Conservation (phyloP, 2,329 filamentous ascomycete species). For the Cryphonectria radicalis region DNA sequence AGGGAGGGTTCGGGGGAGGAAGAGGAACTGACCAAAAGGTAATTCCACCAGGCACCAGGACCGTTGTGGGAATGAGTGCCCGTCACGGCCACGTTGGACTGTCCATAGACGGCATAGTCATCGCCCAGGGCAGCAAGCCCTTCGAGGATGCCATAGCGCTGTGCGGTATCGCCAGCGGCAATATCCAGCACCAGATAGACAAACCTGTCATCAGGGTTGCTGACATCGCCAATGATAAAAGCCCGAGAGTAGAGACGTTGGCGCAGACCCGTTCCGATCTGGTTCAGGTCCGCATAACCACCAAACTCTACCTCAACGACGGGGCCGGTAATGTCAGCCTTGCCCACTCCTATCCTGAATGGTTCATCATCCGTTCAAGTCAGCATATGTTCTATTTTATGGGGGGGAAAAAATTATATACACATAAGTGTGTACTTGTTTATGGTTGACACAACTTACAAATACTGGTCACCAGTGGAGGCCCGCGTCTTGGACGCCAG, state of each 20-base stretch:
- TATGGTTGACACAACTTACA: constrained; percentile 16
- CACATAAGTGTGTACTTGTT: neutral
- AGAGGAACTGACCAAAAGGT: constrained; percentile 60
- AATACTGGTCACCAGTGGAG: constrained; percentile 27
- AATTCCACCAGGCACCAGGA: constrained; percentile 92
- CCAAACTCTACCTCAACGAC: constrained; percentile 91
- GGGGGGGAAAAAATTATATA: neutral
- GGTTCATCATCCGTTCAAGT: neutral
- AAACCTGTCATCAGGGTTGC: constrained; percentile 71
- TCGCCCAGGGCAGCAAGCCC: constrained; percentile 70
- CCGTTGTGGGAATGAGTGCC: constrained; percentile 94
- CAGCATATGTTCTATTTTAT: neutral
- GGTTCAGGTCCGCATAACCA: constrained; percentile 86
- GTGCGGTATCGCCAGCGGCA: constrained; percentile 84
- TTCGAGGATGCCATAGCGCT: constrained; percentile 84
- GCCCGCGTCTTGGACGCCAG: constrained; percentile 25
- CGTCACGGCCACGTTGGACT: constrained; percentile 84
- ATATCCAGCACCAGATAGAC: constrained; percentile 88
- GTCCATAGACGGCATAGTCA: constrained; percentile 74
- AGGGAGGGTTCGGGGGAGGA: neutral
- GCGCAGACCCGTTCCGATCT: constrained; percentile 80
- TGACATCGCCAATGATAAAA: constrained; percentile 78
- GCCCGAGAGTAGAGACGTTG: constrained; percentile 88
- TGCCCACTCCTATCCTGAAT: constrained; percentile 54
- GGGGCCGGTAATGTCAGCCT: constrained; percentile 68